Base-by-base conservation (phyloP, 2,329 filamentous ascomycete species). In the Tolypocladium pustulatum region DNA sequence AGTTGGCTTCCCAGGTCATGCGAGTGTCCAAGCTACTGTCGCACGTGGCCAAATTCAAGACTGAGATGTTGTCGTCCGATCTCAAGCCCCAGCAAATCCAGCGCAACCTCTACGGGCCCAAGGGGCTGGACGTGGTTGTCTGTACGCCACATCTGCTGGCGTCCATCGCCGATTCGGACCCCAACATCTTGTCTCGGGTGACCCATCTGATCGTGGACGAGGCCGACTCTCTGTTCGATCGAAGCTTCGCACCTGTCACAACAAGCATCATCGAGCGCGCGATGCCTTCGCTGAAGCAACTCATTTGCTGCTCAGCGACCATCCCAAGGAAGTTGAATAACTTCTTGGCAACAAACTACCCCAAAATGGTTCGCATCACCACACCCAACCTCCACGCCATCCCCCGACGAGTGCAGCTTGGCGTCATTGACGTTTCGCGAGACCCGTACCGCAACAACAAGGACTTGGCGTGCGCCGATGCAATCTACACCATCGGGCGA, bases 361-460 rank as follows among this genome's bases (percentile, higher is more conserved):
- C 94, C 0, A 81, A 89, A 65, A 91, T 96, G 75, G 78, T 81
- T 53, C 88, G 94, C 61, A 86, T 99, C 62, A 93, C 93, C 1
- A 99, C 94, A 0, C 94, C 94, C 0, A 97, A 97, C 68, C 81
- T 99, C 0, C 94, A 99, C 73, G 91, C 94, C 60, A 96, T 99
- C 65, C 94, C 94, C 3, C 87, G 94, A 49, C 87, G 94, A 65
- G 92, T 99, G 0, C 93, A 97, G 71, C 85, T 99, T 5, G 91
- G 91, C 59, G 91, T 97, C 40, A 85, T 99, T 34, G 92, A 99
- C 68, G 89, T 95, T 17, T 87, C 93, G 63, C 90, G 89, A 65
- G 87, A 95, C n/a, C 92, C 92, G 0, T 99, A 97, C 76, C 86
- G 86, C 62, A 91, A 94, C 68, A 97, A 96, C 78, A 94, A 95